Conservation (phyloP, 2,329 filamentous ascomycete genomes). For the Fusarium scirpi region DNA sequence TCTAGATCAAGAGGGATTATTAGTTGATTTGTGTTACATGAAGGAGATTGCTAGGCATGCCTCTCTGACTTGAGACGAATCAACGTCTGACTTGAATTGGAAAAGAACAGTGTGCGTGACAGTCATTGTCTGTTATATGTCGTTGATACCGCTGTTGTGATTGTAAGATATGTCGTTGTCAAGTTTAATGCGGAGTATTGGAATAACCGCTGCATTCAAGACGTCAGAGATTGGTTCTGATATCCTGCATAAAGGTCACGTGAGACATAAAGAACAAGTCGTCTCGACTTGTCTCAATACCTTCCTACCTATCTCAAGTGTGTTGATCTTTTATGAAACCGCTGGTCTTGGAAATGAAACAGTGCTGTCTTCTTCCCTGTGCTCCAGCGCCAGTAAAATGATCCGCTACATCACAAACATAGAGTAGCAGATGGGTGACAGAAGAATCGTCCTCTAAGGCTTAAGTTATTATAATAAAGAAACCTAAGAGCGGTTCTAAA, state of each 20-base stretch:
- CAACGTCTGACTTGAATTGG: constrained; percentile 13
- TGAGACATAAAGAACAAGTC: background rate
- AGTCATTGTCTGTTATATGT: background rate
- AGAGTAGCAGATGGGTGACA: background rate
- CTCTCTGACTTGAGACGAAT: background rate
- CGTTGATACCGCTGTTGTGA: background rate
- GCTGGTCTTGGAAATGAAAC: background rate
- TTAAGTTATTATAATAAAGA: too few relatives aligned
- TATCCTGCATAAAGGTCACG: background rate
- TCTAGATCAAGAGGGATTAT: background rate
- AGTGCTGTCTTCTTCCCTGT: background rate
- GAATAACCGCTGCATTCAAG: background rate
- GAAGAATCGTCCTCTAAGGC: too few relatives aligned
- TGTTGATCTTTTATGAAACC: background rate
- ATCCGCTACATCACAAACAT: background rate
- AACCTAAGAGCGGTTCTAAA: too few relatives aligned
- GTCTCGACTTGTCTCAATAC: background rate
- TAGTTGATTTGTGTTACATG: background rate
- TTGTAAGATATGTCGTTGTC: background rate
- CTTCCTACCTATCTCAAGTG: background rate
- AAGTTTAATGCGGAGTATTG: constrained; percentile 1
- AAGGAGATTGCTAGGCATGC: background rate
- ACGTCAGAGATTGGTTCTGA: background rate
- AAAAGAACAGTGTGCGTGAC: constrained; percentile 20
- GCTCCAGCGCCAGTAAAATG: background rate